Evolutionary conservation across 257 asterid genomes (phyloP), one percentile per base, ranked within the genome.

Genomic region (Jacaranda mimosifolia): DNA sequence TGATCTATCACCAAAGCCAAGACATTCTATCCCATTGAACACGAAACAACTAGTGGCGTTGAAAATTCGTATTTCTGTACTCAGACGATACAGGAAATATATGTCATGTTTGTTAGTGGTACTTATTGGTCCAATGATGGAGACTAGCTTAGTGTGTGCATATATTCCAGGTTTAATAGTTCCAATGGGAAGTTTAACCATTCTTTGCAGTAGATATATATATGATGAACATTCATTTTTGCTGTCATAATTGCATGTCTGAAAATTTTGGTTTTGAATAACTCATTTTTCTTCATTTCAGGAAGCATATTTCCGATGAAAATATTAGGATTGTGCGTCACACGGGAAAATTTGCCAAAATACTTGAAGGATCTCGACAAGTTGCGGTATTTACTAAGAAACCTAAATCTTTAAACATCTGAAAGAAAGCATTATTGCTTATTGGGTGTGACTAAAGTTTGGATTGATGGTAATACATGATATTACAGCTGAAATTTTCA

Each of bases 11-110:
- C 60, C 75, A 62, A 59, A 40, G 65, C 81, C 70, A 63, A 65
- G 63, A 72, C 68, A 51, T 76, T 82, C 77, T 13, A 48, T 69
- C 68, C 74, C 68, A 71, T 74, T 65, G 70, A 68, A 76, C 42
- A 57, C 48, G 74, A 80, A 69, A 63, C 70, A 64, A 64, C 75
- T 42, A 35, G 82, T 75, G 83, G 75, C 79, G 72, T 74, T 68
- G 68, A 72, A 57, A 73, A 67, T 68, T 62, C 10, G 51, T 0
- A 75, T n/a, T 59, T 72, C 71, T 40, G 59, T 66, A 63, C 11
- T 71, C 11, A 67, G 36, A 58, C 42, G 5, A 10, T 71, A 52
- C 68, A 48, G 77, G 67, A 76, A 56, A 75, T 52, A 56, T 21
- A 72, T 72, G 71, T 46, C 63, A 40, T 74, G 77, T 58, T 69